Evolutionary conservation across 345 rosid genomes (phyloP).

Genomic region (Odontarrhena argentea): DNA sequence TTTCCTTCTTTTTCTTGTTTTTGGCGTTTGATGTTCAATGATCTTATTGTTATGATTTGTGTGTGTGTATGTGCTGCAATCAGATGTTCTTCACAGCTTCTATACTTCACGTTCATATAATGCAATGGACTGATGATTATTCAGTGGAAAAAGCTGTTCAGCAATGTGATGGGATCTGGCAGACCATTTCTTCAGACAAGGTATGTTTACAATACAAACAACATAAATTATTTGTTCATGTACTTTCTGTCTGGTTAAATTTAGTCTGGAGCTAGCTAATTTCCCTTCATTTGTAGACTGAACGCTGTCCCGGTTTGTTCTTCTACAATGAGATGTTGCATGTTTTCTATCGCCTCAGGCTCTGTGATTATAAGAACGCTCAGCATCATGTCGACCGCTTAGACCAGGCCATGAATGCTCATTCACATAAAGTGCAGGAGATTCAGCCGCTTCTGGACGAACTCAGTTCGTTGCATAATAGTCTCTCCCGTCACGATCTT

Average conservation of each 20-base stretch:
- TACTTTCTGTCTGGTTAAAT: conserved; percentile 10
- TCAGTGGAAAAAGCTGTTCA: conserved; percentile 66
- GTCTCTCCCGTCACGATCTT: conserved; percentile 63
- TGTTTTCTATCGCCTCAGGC: conserved; percentile 78
- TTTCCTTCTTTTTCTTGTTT: neutral
- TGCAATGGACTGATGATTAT: conserved; percentile 82
- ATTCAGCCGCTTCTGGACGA: conserved; percentile 57
- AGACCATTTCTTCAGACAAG: conserved; percentile 61
- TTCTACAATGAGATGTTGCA: conserved; percentile 93
- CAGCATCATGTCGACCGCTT: conserved; percentile 79
- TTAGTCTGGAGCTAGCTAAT: conserved; percentile 9
- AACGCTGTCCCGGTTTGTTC: conserved; percentile 69
- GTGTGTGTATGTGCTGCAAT: neutral
- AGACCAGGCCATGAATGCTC: conserved; percentile 89
- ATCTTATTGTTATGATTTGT: conserved; percentile 1
- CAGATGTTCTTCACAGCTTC: conserved; percentile 96
- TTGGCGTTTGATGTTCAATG: neutral
- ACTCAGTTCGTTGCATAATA: conserved; percentile 66
- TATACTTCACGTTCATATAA: conserved; percentile 82
- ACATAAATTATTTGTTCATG: neutral
- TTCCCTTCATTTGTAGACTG: conserved; percentile 51
- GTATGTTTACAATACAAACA: conserved; percentile 45
- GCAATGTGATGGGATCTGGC: conserved; percentile 79
- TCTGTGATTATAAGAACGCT: conserved; percentile 90
- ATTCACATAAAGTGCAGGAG: conserved; percentile 55